These are phyloP conservation scores for Ophiostoma quercus DNA, from an alignment of 2,329 filamentous ascomycete species.

Conservation along the genomic window DNA sequence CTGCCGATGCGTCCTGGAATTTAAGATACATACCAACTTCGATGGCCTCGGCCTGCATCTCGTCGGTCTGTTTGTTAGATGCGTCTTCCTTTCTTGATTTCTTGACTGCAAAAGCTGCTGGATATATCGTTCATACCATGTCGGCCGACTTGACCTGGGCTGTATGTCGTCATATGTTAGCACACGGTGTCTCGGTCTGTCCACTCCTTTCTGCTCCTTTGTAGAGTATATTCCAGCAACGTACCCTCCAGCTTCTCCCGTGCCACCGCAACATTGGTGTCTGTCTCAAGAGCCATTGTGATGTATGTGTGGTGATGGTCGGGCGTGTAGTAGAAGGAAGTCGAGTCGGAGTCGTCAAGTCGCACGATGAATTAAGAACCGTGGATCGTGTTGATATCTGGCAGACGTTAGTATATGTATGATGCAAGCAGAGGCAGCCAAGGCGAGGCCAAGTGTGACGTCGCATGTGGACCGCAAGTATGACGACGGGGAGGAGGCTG, in stretches of 20 bases:
- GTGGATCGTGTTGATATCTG: background rate
- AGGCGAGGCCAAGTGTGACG: background rate
- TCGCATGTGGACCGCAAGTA: background rate
- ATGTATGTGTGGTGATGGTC: background rate
- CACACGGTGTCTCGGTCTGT: background rate
- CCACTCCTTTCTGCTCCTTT: no score
- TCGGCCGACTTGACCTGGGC: conserved; percentile 97
- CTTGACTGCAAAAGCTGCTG: background rate
- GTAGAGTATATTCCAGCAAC: no score
- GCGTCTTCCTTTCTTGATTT: no score
- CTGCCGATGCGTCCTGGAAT: no score
- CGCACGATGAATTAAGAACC: background rate
- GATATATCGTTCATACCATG: conserved; percentile 63
- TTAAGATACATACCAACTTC: conserved; percentile 94
- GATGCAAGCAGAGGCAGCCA: background rate
- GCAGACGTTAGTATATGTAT: background rate
- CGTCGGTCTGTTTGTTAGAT: conserved; percentile 63
- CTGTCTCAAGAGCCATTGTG: conserved; percentile 32
- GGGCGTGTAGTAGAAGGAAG: background rate
- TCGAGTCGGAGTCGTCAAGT: background rate
- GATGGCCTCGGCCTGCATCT: conserved; percentile 94
- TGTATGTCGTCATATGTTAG: conserved; percentile 38
- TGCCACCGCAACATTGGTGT: conserved; percentile 46
- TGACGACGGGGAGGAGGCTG: background rate
- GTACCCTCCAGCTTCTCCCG: conserved; percentile 73